Base-by-base conservation (phyloP, 2,329 filamentous ascomycete genomes). In the Emmonsia crescens region DNA sequence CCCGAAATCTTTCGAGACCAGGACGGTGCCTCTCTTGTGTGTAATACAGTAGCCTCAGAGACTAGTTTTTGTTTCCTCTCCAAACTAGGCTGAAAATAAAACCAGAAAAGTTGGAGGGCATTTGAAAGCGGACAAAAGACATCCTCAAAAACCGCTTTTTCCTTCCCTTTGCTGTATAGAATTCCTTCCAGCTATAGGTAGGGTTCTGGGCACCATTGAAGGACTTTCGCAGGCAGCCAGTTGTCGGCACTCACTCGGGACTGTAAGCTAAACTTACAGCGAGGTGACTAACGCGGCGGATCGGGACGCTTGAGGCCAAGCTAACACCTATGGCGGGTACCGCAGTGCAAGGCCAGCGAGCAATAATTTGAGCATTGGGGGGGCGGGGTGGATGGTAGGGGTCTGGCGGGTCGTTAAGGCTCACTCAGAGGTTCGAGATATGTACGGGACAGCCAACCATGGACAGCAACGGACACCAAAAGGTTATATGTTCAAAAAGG, bases 61-160 rank as follows among this genome's bases (percentile, higher is more conserved):
- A 96, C 87, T 85, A 79, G 89, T 94, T 91, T 96, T 96, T 96
- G 88, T 88, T 79, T 92, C 87, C 89, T 86, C 88, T 85, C 85
- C 85, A 68, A 72, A 70, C 69, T 68, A 66, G 66, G 66, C 21
- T 8, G 8, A 46, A 33, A 44, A 19, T 31, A 44, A 46, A 63
- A 64, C 57, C 64, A 63, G 57, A 70, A n/a, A n/a, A 65, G 72
- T 73, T 75, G 83, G 84, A 86, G 85, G 87, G 88, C 85, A 76
- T 79, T 79, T 52, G n/a, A 80, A 81, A 86, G 82, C 89, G 89
- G 83, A 88, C 89, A 96, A 96, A 96, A 85, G 77, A 92, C 90
- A 87, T 95, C 90, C 82, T 81, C 82, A 96, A 96, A 96, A 96
- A 85, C 85, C 90, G 89, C 84, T 83, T 81, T 75, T 56, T 56